Conservation (phyloP, 2,329 filamentous ascomycete species). For the Graphium sp. region DNA sequence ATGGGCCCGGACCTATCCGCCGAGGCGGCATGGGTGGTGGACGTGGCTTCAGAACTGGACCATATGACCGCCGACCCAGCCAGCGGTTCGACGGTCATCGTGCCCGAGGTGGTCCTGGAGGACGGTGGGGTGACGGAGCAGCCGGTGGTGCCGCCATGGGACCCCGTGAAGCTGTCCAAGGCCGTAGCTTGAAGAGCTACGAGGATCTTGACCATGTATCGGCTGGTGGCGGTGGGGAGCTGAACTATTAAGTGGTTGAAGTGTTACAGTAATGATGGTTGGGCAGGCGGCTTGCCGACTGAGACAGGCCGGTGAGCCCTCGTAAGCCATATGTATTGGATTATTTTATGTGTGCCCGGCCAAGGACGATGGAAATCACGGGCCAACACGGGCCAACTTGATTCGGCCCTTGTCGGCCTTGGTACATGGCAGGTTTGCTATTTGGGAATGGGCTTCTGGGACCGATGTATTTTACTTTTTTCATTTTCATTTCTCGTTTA, state of each 20-base stretch:
- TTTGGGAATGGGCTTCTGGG: no score
- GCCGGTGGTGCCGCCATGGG: constrained; percentile 65
- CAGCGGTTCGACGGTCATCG: constrained; percentile 33
- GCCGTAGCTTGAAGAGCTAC: constrained; percentile 87
- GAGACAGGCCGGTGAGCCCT: no score
- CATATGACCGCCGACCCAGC: constrained; percentile 54
- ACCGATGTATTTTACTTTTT: no score
- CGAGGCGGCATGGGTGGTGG: constrained; percentile 40
- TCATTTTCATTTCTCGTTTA: no score
- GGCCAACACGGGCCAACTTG: no score
- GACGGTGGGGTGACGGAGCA: constrained; percentile 53
- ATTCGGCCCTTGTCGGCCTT: no score
- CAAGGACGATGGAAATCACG: no score
- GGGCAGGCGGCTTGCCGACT: not conserved
- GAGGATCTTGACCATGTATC: constrained; percentile 86
- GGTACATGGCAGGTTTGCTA: no score
- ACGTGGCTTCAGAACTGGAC: constrained; percentile 41
- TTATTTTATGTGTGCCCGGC: no score
- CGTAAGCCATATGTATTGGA: no score
- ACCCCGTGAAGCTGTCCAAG: constrained; percentile 80
- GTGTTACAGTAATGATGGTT: no score
- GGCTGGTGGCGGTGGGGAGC: constrained; percentile 58
- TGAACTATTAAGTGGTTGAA: constrained; percentile 71
- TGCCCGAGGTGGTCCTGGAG: constrained; percentile 30
- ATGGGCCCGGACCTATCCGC: constrained; percentile 48